phyloP scores from a whole-genome alignment of 1,284 basidiomycete genomes.

The Austroboletus sp. region DNA sequence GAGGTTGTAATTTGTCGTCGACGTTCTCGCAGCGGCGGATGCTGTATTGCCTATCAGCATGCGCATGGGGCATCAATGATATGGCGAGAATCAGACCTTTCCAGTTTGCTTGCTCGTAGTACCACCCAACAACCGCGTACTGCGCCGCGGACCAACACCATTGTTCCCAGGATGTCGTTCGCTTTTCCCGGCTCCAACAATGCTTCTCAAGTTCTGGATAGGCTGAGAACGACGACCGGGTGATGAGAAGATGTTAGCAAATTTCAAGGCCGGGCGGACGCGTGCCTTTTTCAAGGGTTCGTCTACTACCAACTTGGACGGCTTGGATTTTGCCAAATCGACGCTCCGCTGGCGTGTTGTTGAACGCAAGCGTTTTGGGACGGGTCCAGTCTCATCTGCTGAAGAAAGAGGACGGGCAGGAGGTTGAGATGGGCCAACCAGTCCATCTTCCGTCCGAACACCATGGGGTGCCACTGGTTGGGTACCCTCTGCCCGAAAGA shows the following conservation, averaged over 20 bases:
- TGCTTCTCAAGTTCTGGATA: slow-evolving; percentile 51
- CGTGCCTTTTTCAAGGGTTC: slow-evolving; percentile 77
- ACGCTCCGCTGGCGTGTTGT: slow-evolving; percentile 51
- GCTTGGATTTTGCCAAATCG: slow-evolving; percentile 38
- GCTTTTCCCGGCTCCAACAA: slow-evolving; percentile 43
- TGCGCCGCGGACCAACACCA: slow-evolving; percentile 52
- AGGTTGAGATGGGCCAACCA: slow-evolving; percentile 39
- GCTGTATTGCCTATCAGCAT: slow-evolving; percentile 25
- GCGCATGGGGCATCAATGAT: neutral
- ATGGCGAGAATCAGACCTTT: slow-evolving; percentile 29
- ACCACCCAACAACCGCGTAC: slow-evolving; percentile 58
- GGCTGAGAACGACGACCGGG: slow-evolving; percentile 66
- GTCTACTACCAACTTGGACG: slow-evolving; percentile 53
- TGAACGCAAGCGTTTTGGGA: slow-evolving; percentile 65
- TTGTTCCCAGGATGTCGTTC: slow-evolving; percentile 40
- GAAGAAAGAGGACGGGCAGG: slow-evolving; percentile 65
- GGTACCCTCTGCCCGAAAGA: slow-evolving; percentile 50
- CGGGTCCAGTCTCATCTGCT: slow-evolving; percentile 70
- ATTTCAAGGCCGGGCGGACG: slow-evolving; percentile 70
- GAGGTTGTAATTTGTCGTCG: slow-evolving; percentile 47
- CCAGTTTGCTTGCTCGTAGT: slow-evolving; percentile 43
- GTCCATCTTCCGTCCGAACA: slow-evolving; percentile 33
- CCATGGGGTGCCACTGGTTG: slow-evolving; percentile 39
- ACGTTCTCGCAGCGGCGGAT: slow-evolving; percentile 51
- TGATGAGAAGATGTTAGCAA: slow-evolving; percentile 77